phyloP scores from a whole-genome alignment of 106 monocot genomes.

The Acorus gramineus region DNA sequence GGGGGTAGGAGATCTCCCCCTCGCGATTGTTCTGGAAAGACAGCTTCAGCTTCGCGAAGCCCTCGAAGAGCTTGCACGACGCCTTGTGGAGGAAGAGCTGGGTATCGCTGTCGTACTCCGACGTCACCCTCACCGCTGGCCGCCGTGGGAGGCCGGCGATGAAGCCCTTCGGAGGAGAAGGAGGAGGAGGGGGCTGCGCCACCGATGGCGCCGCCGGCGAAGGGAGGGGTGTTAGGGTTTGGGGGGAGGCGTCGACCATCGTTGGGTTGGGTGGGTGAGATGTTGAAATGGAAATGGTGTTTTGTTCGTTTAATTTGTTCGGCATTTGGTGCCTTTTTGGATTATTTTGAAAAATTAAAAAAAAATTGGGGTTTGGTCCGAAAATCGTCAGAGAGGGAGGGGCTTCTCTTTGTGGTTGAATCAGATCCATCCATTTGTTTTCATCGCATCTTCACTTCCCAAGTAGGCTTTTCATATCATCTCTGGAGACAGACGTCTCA shows the following conservation, averaged over 20 bases:
- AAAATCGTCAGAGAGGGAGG: too few relatives aligned
- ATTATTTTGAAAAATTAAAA: too few relatives aligned
- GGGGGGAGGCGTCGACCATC: background rate
- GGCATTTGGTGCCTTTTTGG: too few relatives aligned
- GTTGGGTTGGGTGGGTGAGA: too few relatives aligned
- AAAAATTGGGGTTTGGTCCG: too few relatives aligned
- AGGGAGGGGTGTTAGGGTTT: background rate
- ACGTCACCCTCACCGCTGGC: constrained; percentile 55
- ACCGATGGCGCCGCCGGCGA: background rate
- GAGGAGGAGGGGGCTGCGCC: constrained; percentile 2
- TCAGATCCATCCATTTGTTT: too few relatives aligned
- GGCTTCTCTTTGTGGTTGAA: too few relatives aligned
- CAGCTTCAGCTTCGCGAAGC: constrained; percentile 81
- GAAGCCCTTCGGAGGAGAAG: background rate
- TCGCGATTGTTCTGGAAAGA: constrained; percentile 63
- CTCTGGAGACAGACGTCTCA: too few relatives aligned
- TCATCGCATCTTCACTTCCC: too few relatives aligned
- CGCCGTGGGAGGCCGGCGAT: constrained; percentile 12
- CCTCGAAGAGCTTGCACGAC: constrained; percentile 64
- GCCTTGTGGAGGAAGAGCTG: constrained; percentile 65
- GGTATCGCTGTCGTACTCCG: constrained; percentile 82
- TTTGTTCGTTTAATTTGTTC: too few relatives aligned
- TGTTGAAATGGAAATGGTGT: too few relatives aligned
- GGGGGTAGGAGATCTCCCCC: constrained; percentile 37
- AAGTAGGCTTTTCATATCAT: too few relatives aligned